A percentile compares a stretch with the other conserved stretches of the same genome.
These are phyloP conservation scores for Chrysanthemum makinoi DNA, from an alignment of 129 eudicot species.

Conservation along the genomic window DNA sequence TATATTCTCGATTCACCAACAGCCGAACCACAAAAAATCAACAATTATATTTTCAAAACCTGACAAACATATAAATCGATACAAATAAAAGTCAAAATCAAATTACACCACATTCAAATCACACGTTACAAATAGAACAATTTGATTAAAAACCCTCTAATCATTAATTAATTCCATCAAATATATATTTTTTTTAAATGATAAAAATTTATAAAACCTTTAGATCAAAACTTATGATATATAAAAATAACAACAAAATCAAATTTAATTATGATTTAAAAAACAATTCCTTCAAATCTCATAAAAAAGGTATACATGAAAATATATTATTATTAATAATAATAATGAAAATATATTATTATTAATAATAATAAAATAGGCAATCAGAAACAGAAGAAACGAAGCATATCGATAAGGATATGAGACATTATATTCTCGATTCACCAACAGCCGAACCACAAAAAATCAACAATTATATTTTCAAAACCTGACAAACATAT, in stretches of 20 bases:
- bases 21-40: conserved; percentile 32
- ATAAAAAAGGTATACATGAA: too few species aligned
- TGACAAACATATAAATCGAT: conserved; percentile 14
- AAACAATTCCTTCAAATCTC: not conserved
- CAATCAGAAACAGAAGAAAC: conserved; percentile 42
- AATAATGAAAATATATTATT: too few species aligned
- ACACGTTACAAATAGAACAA: too few species aligned
- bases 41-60: conserved; percentile 42
- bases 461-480: conserved; percentile 28
- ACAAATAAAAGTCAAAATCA: not conserved
- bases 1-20: conserved; percentile 54
- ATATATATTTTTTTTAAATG: too few species aligned
- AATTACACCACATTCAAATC: not conserved
- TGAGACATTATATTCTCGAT: conserved; percentile 63
- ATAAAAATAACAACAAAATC: too few species aligned
- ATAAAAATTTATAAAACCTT: too few species aligned
- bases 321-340: too few species aligned
- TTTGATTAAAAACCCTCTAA: not conserved
- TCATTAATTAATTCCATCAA: not conserved
- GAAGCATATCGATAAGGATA: conserved; percentile 70
- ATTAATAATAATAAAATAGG: not conserved
- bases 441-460: conserved; percentile 46
- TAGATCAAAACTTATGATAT: too few species aligned
- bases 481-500: conserved; percentile 38
- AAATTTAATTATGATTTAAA: not conserved